Evolutionary conservation across 176 grass and related monocot species (phyloP).

Genomic region (Miscanthus lutarioriparius): DNA sequence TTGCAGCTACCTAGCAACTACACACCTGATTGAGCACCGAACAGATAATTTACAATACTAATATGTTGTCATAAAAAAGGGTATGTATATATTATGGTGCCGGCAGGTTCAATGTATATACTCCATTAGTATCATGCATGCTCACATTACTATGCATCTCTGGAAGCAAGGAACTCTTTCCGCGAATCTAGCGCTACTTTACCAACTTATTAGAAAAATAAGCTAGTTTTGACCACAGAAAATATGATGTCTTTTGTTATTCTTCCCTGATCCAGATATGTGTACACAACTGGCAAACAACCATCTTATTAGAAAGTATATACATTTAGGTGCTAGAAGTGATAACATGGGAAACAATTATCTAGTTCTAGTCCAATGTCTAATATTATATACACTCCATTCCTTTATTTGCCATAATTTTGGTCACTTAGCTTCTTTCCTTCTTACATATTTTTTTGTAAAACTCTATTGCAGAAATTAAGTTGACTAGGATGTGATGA

Average conservation of each 20-base stretch:
- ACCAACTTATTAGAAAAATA: too few relatives aligned
- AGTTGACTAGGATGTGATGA: too few relatives aligned
- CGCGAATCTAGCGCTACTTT: background rate
- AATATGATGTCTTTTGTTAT: background rate
- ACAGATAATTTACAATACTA: slow-evolving; percentile 14
- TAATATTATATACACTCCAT: background rate
- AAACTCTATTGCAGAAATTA: too few relatives aligned
- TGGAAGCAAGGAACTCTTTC: background rate
- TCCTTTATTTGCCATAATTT: background rate
- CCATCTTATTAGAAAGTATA: background rate
- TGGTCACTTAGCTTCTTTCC: background rate
- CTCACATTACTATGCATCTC: background rate
- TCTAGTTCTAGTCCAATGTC: background rate
- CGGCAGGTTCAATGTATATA: background rate
- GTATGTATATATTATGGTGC: background rate
- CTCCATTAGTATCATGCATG: background rate
- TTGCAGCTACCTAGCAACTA: background rate
- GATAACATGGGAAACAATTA: background rate
- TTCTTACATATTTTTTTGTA: too few relatives aligned
- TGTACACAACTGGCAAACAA: background rate
- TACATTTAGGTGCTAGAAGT: background rate
- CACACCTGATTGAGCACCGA: background rate
- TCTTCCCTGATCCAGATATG: background rate
- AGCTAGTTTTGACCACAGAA: background rate
- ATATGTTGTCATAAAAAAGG: background rate